Base-by-base conservation (phyloP, 1,284 basidiomycete species). In the Phellinidium pouzarii region DNA sequence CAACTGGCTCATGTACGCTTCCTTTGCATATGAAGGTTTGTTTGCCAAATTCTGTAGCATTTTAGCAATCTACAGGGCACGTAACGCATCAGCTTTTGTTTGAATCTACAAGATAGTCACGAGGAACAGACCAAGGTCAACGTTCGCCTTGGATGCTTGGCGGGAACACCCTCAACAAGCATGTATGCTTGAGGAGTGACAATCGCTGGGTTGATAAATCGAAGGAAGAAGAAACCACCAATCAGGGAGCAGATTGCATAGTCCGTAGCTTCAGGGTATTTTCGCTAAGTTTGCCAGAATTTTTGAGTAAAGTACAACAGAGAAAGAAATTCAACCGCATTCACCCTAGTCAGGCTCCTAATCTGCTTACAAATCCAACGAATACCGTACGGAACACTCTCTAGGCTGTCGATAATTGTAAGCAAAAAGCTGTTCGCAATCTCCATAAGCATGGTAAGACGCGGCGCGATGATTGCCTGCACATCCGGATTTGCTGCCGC, bases 361-460 rank as follows among this genome's bases (percentile, higher is more conserved):
- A 99, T 98, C 71, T 99, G 95, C 73, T 99, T 99, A 75, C 96
- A 99, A 64, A 99, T 99, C 96, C 96, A 99, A 59, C 96, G 81
- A 59, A 99, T 98, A 63, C 96, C 95, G 64, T 99, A 99, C 19
- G 95, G 96, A 11, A 98, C 95, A 62, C 86, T 91, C 63, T 98
- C 94, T 80, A 98, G 84, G 59, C 91, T 94, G 59, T 97, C 93
- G 64, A 99, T 96, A 64, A 99, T 98, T n/a, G 95, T 98, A 40
- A 90, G 75, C 54, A 99, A 75, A 72, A 99, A 97, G 62, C 88
- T 91, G 66, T 98, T 96, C 45, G 95, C 96, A 58, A 99, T 98
- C 67, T 98, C 94, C 92, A 97, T 96, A 57, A 99, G 78, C 93
- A 98, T 97, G 19, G 93, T 94, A 43, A 98, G 72, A 19, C 96